A percentile compares a stretch with the other conserved stretches of the same genome.
Conservation (phyloP, 1,284 basidiomycete species). For the Coniferiporia sulphurascens region DNA sequence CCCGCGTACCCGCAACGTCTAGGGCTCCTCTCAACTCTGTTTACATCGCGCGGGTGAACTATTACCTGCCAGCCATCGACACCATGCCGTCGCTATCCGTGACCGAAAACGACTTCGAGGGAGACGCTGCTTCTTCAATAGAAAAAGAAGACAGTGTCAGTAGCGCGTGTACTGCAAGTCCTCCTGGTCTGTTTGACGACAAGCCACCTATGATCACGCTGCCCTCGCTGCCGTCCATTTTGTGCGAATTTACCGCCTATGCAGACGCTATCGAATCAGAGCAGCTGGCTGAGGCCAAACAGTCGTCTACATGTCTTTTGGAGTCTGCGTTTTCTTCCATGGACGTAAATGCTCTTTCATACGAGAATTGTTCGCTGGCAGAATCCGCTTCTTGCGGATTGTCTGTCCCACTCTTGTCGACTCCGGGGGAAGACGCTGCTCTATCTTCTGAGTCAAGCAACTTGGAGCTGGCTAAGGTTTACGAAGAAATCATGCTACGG, state of each 20-base stretch:
- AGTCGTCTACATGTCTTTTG: constrained; percentile 10
- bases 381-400: background rate
- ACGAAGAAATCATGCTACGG: background rate
- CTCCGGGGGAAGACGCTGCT: background rate
- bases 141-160: background rate
- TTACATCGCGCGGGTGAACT: constrained; percentile 15
- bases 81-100: constrained; percentile 2
- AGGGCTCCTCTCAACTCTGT: constrained; percentile 9
- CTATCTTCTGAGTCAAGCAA: background rate
- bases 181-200: background rate
- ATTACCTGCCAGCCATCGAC: constrained; percentile 11
- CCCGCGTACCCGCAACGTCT: background rate
- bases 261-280: constrained; percentile 16
- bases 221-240: background rate
- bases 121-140: background rate
- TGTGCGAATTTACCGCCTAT: constrained; percentile 13
- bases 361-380: background rate
- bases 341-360: constrained; percentile 1
- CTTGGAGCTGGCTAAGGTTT: background rate
- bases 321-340: constrained; percentile 9
- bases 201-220: background rate
- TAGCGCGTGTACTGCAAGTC: too few relatives aligned
- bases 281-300: constrained; percentile 1
- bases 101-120: background rate
- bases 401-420: background rate